phyloP scores from a whole-genome alignment of 345 rosid species.

The Hevea brasiliensis region DNA sequence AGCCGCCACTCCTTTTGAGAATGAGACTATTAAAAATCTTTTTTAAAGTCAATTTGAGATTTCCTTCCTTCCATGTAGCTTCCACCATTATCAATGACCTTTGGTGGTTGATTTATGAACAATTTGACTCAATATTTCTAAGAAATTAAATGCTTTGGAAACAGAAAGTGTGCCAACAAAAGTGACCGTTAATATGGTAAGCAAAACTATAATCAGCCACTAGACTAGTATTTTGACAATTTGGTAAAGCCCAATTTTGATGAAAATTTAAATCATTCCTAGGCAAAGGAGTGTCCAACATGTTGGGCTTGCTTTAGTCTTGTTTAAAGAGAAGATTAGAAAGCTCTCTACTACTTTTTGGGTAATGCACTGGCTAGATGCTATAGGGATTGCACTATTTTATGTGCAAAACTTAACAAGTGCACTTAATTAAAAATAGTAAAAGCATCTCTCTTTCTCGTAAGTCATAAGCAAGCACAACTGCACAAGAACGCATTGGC shows the following conservation, averaged over 20 bases:
- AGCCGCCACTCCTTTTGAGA: not conserved
- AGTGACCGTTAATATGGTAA: not conserved
- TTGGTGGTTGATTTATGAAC: not conserved
- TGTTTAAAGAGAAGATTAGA: not conserved
- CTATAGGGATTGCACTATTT: not conserved
- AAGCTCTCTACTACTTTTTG: not conserved
- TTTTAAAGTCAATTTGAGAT: not conserved
- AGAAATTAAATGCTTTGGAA: not conserved
- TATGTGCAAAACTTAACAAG: not conserved
- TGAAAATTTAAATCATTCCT: not conserved
- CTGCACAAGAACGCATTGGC: not conserved
- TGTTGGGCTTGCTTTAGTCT: not conserved
- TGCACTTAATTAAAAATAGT: not conserved
- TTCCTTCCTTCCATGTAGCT: not conserved
- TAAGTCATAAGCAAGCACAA: not conserved
- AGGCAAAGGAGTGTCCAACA: not conserved
- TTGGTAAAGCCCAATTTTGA: not conserved
- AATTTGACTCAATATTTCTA: not conserved
- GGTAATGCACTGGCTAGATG: not conserved
- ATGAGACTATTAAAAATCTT: not conserved
- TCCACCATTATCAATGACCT: not conserved
- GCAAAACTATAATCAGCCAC: not conserved
- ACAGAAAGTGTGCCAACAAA: not conserved
- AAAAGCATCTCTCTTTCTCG: not conserved
- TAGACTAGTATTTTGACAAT: not conserved